phyloP scores from a whole-genome alignment of 2,329 filamentous ascomycete species.

The Aspergillus costaricaensis region DNA sequence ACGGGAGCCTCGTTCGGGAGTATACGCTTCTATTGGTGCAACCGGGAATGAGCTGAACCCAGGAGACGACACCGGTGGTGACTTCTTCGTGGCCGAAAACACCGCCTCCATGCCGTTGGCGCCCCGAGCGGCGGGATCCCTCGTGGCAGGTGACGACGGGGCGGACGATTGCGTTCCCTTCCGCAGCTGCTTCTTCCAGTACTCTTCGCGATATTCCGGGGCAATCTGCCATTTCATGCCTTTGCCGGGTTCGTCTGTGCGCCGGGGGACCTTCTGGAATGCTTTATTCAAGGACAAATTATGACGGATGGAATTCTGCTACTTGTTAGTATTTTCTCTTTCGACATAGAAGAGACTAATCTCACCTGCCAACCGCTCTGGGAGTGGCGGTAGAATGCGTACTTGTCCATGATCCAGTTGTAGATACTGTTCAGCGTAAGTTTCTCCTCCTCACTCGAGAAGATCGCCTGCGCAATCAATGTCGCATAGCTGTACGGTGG shows the following conservation, averaged over 20 bases:
- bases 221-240: constrained; percentile 99
- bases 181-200: constrained; percentile 67
- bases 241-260: constrained; percentile 94
- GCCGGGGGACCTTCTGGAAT: constrained; percentile 89
- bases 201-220: constrained; percentile 80
- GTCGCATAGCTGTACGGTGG: constrained; percentile 96
- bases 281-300: constrained; percentile 93
- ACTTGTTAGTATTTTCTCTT: background rate
- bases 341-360: constrained; percentile 15
- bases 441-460: constrained; percentile 82
- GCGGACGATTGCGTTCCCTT: constrained; percentile 48
- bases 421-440: constrained; percentile 92
- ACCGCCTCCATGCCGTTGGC: constrained; percentile 43
- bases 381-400: constrained; percentile 87
- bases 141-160: constrained; percentile 49
- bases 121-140: constrained; percentile 43
- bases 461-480: constrained; percentile 93
- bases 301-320: constrained; percentile 89
- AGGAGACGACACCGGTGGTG: constrained; percentile 42
- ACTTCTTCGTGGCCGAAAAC: constrained; percentile 42
- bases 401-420: constrained; percentile 84
- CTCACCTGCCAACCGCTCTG: constrained; percentile 88
- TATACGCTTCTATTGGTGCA: constrained; percentile 49
- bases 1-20: constrained; percentile 49
- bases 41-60: constrained; percentile 46